Conservation (phyloP, 768 basidiomycete genomes). For the button mushroom (Agaricus bisporus) region DNA sequence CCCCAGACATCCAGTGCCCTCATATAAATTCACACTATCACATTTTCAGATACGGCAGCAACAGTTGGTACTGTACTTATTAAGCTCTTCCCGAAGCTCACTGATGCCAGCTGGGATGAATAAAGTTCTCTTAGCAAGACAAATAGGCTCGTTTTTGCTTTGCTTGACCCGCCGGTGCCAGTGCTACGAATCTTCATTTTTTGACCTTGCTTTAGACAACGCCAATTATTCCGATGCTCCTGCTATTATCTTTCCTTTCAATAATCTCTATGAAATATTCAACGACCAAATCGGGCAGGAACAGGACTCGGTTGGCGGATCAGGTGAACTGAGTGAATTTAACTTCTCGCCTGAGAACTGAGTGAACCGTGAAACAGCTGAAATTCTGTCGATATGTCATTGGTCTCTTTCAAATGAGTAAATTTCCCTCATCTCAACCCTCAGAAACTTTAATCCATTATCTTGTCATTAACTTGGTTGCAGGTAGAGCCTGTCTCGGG, state of each 20-base stretch:
- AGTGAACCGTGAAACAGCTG: conserved; percentile 17
- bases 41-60: too few species aligned
- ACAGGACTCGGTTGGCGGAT: conserved; percentile 15
- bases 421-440: not conserved
- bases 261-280: conserved; percentile 23
- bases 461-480: conserved; percentile 26
- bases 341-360: conserved; percentile 25
- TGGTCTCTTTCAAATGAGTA: conserved; percentile 18
- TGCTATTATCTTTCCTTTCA: conserved; percentile 11
- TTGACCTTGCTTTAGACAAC: conserved; percentile 18
- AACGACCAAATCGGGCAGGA: conserved; percentile 6
- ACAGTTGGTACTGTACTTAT: conserved; percentile 27
- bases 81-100: conserved; percentile 25
- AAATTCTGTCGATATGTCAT: conserved; percentile 17
- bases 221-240: conserved; percentile 15
- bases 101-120: conserved; percentile 40
- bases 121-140: conserved; percentile 20
- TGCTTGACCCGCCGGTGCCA: conserved; percentile 26
- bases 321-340: conserved; percentile 24
- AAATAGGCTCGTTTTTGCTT: conserved; percentile 15
- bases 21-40: too few species aligned
- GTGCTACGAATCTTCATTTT: conserved; percentile 29
- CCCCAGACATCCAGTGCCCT: too few species aligned
- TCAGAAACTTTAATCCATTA: not conserved
- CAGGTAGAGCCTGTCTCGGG: conserved; percentile 34